Base-by-base conservation (phyloP, 352 stramenopile species). In the Phytophthora pisi region DNA sequence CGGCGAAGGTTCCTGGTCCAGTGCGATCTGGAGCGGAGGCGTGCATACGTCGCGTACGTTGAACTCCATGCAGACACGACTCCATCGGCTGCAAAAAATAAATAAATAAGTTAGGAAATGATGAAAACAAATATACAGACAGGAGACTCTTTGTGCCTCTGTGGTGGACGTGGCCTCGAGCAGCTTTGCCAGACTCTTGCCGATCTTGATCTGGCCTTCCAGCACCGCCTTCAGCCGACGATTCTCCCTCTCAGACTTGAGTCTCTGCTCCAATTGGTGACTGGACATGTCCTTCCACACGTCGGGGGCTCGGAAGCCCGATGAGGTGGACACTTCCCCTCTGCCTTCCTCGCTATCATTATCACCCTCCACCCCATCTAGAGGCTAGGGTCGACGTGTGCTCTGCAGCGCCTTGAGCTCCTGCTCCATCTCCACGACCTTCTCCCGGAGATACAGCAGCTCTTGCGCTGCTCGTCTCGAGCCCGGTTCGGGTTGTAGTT, bases 201-300 rank as follows among this genome's bases (percentile, higher is more conserved):
- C 80, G 47, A 89, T 73, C 68, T 88, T 88, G 65, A 91, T 77
- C 50, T 91, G 82, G 18, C 72, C 81, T 51, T 89, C 80, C 40
- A 91, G 64, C 42, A 86, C 70, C 7, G 71, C 56, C 55, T 81
- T 81, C 4, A 91, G 69, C 4, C 79, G 69, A 18, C 78, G 72
- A 53, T 91, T 91, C 62, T 91, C 82, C 23, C 77, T 57, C 57
- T 89, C 78, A 1, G 77, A 64, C 51, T 89, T 81, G 34, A 81
- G 66, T 57, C 74, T 66, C 50, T 82, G 68, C 47, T 78, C 74
- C 42, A 75, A 47, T 43, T 85, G 77, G 46, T 78, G 74, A 28
- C 53, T 66, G 9, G 77, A 75, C 62, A 85, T 75, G 51, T 77
- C 72, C 8, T 75, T 74, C 77, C 75, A 85, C 20, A 85, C 66